Base-by-base conservation (phyloP, 2,329 filamentous ascomycete species). In the Eurotiales sp. region DNA sequence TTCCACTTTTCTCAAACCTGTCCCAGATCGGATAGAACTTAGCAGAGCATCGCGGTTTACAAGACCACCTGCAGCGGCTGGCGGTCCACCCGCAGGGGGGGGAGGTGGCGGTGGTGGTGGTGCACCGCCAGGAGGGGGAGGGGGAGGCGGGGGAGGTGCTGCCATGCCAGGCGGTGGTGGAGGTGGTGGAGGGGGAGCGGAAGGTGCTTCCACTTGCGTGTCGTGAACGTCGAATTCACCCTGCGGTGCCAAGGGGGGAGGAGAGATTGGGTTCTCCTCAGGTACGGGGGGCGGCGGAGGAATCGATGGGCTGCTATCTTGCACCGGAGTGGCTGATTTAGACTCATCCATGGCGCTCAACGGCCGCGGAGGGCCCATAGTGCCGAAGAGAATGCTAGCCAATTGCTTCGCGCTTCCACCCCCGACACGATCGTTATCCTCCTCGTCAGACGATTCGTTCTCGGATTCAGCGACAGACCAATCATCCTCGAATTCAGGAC, bases 361-460 rank as follows among this genome's bases (percentile, higher is more conserved):
- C 25, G 92, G 91, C 46, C 92, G 84, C 12, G 93, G 92, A 34
- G 93, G 92, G 8, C 83, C 92, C 91, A 99, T 97, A 46, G 91
- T 96, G 53, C 93, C 92, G 67, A 99, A 99, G 17, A 99, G 79
- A 55, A 96, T 93, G 6, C 89, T 95, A 14, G 93, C 93, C 32
- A 99, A 82, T 61, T 96, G 89, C 55, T 95, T 93, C 44, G 93
- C 93, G 59, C 84, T 90, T 53, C 87, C 85, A 50, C 89, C 89
- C 46, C 87, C 87, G 15, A 88, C 85, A 8, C 85, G 82, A 49
- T 90, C 87, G 51, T 91, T 88, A 51, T 92, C 86, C 30, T 82
- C 81, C n/a, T 85, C 81, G 42, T 83, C 82, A 4, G 81, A 83
- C 0, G 83, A 85, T 47, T 89, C 87, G 50, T 87, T 84, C 54